phyloP scores from a whole-genome alignment of 108 stramenopile genomes.

The Parmales sp. region DNA sequence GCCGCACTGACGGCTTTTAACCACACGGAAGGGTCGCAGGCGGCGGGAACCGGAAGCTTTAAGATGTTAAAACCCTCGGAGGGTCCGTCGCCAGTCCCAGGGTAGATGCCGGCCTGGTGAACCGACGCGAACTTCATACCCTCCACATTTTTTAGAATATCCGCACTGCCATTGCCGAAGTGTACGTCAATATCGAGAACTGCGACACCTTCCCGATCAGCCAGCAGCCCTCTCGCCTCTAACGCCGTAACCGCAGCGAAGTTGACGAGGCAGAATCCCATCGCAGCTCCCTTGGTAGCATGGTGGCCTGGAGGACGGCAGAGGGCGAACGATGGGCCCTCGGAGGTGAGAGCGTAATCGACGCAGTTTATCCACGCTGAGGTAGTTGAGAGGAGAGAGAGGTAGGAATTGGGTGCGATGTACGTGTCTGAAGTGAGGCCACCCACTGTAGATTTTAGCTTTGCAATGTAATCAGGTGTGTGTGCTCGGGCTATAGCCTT shows the following conservation, averaged over 20 bases:
- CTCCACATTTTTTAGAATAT: neutral
- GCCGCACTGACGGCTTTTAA: too few relatives aligned
- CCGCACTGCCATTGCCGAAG: neutral
- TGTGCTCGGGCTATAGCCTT: neutral
- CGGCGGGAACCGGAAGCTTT: neutral
- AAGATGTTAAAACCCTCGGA: neutral
- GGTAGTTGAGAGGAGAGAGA: neutral
- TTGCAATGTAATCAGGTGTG: neutral
- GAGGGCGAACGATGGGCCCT: neutral
- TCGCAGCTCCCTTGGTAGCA: neutral
- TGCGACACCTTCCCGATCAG: neutral
- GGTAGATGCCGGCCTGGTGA: neutral
- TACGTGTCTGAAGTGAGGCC: neutral
- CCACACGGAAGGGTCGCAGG: neutral
- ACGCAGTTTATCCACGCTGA: neutral
- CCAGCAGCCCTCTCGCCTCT: too few relatives aligned
- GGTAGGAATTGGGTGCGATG: neutral
- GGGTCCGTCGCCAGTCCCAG: neutral
- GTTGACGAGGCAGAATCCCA: slow-evolving; percentile 7
- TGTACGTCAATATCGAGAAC: slow-evolving; percentile 5
- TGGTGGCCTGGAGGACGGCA: slow-evolving; percentile 4
- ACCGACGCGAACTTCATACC: neutral
- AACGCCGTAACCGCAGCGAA: neutral
- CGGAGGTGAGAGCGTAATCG: neutral
- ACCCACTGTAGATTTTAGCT: neutral